Conservation (phyloP, 257 asterid species). For the Solanum pinnatisectum region DNA sequence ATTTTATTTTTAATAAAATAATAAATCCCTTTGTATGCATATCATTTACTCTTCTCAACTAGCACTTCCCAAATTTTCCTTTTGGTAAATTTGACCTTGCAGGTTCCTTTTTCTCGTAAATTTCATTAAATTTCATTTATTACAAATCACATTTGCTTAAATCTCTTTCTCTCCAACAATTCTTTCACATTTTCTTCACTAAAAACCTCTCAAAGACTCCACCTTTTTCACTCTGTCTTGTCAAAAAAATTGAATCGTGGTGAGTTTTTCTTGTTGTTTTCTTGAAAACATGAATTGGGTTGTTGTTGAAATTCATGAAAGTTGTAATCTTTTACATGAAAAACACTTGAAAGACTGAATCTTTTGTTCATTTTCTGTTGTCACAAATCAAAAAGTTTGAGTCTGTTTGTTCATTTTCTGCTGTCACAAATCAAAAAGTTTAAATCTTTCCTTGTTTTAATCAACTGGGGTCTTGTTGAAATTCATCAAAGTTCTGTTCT, state of each 20-base stretch:
- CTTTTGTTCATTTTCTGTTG: not conserved
- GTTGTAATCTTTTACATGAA: not conserved
- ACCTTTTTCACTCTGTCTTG: not conserved
- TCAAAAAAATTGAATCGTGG: not conserved
- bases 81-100: conserved; percentile 43
- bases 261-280: not conserved
- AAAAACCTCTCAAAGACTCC: not conserved
- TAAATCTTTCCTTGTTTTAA: not conserved
- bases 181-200: conserved; percentile 2
- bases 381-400: not conserved
- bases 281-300: not conserved
- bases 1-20: conserved; percentile 12
- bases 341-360: not conserved
- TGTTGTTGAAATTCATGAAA: not conserved
- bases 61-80: not conserved
- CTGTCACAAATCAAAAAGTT: not conserved
- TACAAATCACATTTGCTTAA: conserved; percentile 12
- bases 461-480: not conserved
- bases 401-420: not conserved
- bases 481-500: not conserved
- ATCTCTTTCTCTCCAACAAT: conserved; percentile 2
- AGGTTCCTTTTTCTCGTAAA: conserved; percentile 31
- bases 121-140: conserved; percentile 3
- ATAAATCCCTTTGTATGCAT: conserved; percentile 21
- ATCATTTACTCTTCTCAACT: conserved; percentile 32